Evolutionary conservation across 768 basidiomycete species (phyloP).

Genomic region (Hygrocybe punicea): DNA sequence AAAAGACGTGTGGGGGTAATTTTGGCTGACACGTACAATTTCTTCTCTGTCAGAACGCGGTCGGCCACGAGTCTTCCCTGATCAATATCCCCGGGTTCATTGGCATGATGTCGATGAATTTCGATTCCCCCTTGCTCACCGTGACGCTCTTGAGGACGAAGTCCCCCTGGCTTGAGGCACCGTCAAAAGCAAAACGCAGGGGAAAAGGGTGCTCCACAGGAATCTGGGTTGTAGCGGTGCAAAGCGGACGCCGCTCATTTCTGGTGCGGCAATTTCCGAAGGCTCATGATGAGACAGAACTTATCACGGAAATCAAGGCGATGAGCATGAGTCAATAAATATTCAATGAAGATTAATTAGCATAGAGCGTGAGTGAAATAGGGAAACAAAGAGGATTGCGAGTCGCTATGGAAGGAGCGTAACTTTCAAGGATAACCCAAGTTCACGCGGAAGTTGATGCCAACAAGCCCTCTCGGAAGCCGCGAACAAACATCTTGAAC

Average conservation of each 20-base stretch:
- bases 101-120: no score
- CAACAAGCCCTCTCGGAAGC: constrained; percentile 58
- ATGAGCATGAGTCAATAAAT: background rate
- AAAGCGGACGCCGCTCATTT: no score
- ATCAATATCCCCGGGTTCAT: background rate
- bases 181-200: no score
- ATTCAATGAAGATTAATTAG: background rate
- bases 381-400: background rate
- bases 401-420: background rate
- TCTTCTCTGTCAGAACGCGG: constrained; percentile 6
- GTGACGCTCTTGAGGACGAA: background rate
- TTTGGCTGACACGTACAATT: constrained; percentile 2
- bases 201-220: no score
- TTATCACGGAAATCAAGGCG: no score
- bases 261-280: no score
- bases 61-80: constrained; percentile 1
- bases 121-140: background rate
- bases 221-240: no score
- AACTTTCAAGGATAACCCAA: background rate
- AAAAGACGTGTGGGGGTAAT: background rate
- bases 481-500: constrained; percentile 60
- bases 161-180: background rate
- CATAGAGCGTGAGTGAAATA: background rate
- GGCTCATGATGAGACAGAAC: no score
- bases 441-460: background rate